Base-by-base conservation (phyloP, 768 basidiomycete genomes). In the Lactarius evosmus region DNA sequence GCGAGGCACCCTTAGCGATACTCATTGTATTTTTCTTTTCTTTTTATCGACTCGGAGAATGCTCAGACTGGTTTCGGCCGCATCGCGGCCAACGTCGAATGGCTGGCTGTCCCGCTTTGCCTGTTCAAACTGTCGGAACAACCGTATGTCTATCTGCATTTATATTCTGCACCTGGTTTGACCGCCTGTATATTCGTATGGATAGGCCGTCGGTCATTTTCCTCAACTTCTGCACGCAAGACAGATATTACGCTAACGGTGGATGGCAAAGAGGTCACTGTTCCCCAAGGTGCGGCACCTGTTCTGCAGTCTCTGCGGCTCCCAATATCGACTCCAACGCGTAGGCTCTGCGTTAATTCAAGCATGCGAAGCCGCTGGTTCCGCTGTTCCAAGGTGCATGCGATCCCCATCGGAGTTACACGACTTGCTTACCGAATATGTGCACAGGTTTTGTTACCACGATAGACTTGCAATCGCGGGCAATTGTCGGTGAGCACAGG, bases 381-480 rank as follows among this genome's bases (percentile, higher is more conserved):
- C 89, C 49, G 78, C 84, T 51, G 87, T 93, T 75, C 92, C 91
- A 56, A 82, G 91, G 91, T 91, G 67, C 57, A 75, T 78, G 27
- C 32, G 7, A 22, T 57, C 55, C 56, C 8, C 19, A 57, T 11
- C 56, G 4, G n/a, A 25, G 51, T 19, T 12, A 22, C 40, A 32
- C 38, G 50, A 7, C 44, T 30, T 58, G 2, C 27, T 40, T 54
- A 58, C 11, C 32, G 34, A 49, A 40, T n/a, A n/a, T 52, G 5
- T 16, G 50, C 46, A 59, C 70, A 91, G 89, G 72, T 91, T 91
- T 74, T 91, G 87, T 70, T 90, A 93, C 74, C 90, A 94, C 81
- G 93, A 95, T 73, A 91, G 95, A 70, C 85, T 98, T 29, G 94
- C 95, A 55, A 95, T 98, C 72, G 96, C 96, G 69, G 96, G 96